Percentiles rank a stretch among this genome's conserved stretches.
These are phyloP conservation scores for Oldenlandia corymbosa DNA, from an alignment of 257 asterid species.

Conservation along the genomic window DNA sequence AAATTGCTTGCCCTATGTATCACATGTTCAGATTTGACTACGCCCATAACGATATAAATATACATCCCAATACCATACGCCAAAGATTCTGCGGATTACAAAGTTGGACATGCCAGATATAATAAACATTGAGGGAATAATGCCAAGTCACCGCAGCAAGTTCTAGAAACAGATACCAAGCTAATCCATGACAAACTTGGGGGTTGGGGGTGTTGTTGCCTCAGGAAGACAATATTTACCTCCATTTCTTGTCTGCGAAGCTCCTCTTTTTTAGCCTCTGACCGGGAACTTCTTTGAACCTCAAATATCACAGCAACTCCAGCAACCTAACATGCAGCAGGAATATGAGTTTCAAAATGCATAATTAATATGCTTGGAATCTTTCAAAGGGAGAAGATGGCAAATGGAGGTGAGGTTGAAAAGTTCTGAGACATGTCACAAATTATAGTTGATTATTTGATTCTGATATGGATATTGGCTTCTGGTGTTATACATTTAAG, in stretches of 20 bases:
- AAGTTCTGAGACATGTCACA: not conserved
- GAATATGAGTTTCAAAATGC: conserved; percentile 9
- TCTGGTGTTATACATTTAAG: not conserved
- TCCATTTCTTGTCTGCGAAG: conserved; percentile 66
- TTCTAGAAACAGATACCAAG: not conserved
- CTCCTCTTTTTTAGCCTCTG: conserved; percentile 95
- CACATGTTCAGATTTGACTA: not conserved
- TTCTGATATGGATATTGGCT: not conserved
- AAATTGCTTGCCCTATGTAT: not conserved
- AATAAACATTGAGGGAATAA: not conserved
- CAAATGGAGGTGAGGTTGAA: not conserved
- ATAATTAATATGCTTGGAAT: not conserved
- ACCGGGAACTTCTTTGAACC: conserved; percentile 83
- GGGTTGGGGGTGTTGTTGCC: not conserved
- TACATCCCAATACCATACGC: no score
- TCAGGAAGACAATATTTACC: conserved; percentile 31
- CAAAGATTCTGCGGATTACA: not conserved
- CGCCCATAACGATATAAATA: not conserved
- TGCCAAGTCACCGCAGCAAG: conserved; percentile 2
- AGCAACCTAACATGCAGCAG: conserved; percentile 54
- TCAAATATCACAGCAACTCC: conserved; percentile 77
- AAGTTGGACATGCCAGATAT: not conserved
- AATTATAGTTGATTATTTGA: no score
- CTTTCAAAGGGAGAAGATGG: not conserved
- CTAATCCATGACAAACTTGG: not conserved